Conservation (phyloP, 2,329 filamentous ascomycete species). For the Sclerotinia nivalis region DNA sequence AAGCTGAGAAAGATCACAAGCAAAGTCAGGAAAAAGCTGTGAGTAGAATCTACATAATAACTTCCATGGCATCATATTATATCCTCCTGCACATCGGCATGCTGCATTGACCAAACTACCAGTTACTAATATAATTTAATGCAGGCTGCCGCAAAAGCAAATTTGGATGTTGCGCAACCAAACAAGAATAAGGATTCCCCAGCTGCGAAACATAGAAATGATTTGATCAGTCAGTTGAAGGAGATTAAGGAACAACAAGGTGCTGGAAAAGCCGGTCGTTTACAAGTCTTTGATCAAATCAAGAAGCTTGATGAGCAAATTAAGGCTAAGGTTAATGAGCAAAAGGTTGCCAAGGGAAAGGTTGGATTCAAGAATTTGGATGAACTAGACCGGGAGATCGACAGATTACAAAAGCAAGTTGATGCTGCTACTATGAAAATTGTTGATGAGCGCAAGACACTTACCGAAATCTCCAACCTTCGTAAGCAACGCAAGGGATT, state of each 20-base stretch:
- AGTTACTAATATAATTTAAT: slow-evolving; percentile 29
- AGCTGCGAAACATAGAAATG: slow-evolving; percentile 77
- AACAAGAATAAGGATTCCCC: slow-evolving; percentile 79
- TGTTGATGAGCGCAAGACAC: slow-evolving; percentile 94
- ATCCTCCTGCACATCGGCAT: slow-evolving; percentile 18
- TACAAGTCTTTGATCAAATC: slow-evolving; percentile 81
- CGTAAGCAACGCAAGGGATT: slow-evolving; percentile 93
- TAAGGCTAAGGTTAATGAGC: slow-evolving; percentile 79
- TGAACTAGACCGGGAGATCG: slow-evolving; percentile 83
- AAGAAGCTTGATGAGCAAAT: slow-evolving; percentile 89
- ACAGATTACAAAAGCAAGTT: slow-evolving; percentile 78
- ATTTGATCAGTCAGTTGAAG: slow-evolving; percentile 79
- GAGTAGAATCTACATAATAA: slow-evolving; percentile 40
- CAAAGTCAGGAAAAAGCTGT: slow-evolving; percentile 71
- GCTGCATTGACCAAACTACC: slow-evolving; percentile 17
- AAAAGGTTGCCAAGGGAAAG: slow-evolving; percentile 80
- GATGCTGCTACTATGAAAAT: slow-evolving; percentile 90
- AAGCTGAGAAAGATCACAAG: slow-evolving; percentile 85
- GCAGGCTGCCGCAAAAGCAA: slow-evolving; percentile 85
- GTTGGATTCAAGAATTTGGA: slow-evolving; percentile 84
- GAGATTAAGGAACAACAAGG: slow-evolving; percentile 86
- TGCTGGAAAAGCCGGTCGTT: slow-evolving; percentile 79
- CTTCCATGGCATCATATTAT: background rate
- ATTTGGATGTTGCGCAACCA: slow-evolving; percentile 80
- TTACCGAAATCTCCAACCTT: slow-evolving; percentile 77